Base-by-base conservation (phyloP, 306 rosid genomes). In the Senna tora region DNA sequence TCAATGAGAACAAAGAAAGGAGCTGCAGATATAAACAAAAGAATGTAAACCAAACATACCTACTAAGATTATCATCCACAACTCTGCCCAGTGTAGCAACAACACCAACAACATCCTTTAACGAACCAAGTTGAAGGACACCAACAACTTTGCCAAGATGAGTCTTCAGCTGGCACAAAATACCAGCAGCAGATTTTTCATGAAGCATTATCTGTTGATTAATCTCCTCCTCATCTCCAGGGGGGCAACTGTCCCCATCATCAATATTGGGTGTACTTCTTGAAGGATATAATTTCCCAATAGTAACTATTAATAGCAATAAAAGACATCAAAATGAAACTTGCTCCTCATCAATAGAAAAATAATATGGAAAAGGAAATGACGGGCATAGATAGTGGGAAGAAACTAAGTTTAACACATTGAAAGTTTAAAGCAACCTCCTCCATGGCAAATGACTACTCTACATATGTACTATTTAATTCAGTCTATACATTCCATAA, bases 31-130 rank as follows among this genome's bases (percentile, higher is more conserved):
- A 16, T 8, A 32, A 70, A 68, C 51, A 8, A 61, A 9, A 42
- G 28, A 34, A 39, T n/a, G 47, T 4, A 36, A 34, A 60, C 7
- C 53, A 75, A 62, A 50, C 16, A 45, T 64, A 90, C 98, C 92
- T 85, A 83, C 90, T 87, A 80, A 93, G 91, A 73, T 80, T 83
- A 65, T 77, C 84, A 59, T 88, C 93, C 32, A 84, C 86, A 33
- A 93, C 86, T 81, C 65, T 83, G 8, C 92, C 98, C 34, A 93
- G 82, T 16, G 73, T 63, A 69, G 92, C 93, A 82, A 93, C 98
- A 76, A 90, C 60, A 25, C 98, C 98, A 42, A 93, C 72, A 51
- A 85, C 83, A 75, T 90, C 97, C 83, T 87, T 86, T 67, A 75
- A 59, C 68, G n/a, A n/a, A n/a, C n/a, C n/a, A n/a, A n/a, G n/a